These are phyloP conservation scores for Viola pubescens DNA, from an alignment of 441 rosid species.

Conservation along the genomic window DNA sequence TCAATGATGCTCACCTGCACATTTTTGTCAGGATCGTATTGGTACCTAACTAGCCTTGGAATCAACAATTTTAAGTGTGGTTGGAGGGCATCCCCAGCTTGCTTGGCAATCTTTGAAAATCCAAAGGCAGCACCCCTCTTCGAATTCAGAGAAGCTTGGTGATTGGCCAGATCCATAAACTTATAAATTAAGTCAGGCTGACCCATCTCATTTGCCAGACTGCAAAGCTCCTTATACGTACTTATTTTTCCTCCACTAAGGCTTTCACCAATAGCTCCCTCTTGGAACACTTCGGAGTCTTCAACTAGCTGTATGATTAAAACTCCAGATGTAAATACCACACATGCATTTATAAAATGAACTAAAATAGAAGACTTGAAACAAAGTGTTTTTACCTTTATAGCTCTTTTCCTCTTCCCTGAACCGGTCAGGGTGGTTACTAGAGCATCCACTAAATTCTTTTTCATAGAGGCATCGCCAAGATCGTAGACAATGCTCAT, in stretches of 20 bases:
- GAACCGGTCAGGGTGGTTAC: conserved; percentile 86
- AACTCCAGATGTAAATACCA: conserved; percentile 21
- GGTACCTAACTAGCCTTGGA: conserved; percentile 91
- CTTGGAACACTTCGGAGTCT: conserved; percentile 95
- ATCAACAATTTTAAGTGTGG: conserved; percentile 77
- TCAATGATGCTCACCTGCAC: conserved; percentile 64
- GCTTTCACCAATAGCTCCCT: conserved; percentile 84
- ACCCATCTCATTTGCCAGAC: conserved; percentile 98
- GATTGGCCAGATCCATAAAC: conserved; percentile 97
- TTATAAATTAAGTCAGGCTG: conserved; percentile 95
- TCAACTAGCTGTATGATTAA: conserved; percentile 58
- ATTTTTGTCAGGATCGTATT: conserved; percentile 96
- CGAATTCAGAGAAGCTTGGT: conserved; percentile 84
- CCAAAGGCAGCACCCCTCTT: conserved; percentile 99
- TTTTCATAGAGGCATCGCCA: conserved; percentile 89
- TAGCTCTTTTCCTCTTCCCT: conserved; percentile 92
- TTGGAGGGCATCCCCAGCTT: conserved; percentile 98
- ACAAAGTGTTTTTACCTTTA: conserved; percentile 51
- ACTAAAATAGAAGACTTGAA: conserved; percentile 18
- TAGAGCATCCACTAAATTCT: conserved; percentile 82
- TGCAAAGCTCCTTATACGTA: conserved; percentile 96
- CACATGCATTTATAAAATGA: conserved; percentile 7
- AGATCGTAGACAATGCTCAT: conserved; percentile 98
- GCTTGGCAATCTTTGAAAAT: conserved; percentile 95
- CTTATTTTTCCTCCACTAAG: conserved; percentile 85